phyloP scores from a whole-genome alignment of 345 rosid genomes.

The Conringia planisiliqua region DNA sequence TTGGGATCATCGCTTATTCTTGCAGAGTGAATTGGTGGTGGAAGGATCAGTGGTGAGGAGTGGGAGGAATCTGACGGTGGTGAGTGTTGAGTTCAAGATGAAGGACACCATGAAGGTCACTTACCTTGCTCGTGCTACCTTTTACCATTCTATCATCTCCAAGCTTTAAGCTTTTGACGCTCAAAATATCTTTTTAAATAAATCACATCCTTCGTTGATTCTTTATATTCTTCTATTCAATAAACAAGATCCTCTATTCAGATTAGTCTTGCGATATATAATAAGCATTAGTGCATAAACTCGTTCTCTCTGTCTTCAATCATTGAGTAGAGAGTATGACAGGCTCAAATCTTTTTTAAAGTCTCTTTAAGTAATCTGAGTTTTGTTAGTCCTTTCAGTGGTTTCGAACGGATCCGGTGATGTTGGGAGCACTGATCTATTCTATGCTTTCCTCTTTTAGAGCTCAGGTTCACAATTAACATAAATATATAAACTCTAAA shows the following conservation, averaged over 20 bases:
- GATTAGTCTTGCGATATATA: conserved; percentile 1
- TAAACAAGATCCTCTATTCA: conserved; percentile 7
- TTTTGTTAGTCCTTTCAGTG: too few relatives aligned
- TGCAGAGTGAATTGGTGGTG: conserved; percentile 51
- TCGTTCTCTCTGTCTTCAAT: not conserved
- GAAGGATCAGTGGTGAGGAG: conserved; percentile 61
- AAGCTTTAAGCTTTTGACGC: conserved; percentile 42
- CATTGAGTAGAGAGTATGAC: too few relatives aligned
- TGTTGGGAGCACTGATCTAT: too few relatives aligned
- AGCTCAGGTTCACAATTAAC: too few relatives aligned
- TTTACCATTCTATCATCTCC: conserved; percentile 48
- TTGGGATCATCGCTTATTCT: not conserved
- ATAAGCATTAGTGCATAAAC: not conserved
- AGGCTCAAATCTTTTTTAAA: too few relatives aligned
- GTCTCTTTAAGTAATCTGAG: too few relatives aligned
- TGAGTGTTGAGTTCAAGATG: conserved; percentile 53
- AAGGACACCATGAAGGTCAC: conserved; percentile 49
- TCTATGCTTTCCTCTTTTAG: too few relatives aligned
- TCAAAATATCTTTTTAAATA: too few relatives aligned
- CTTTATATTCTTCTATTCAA: conserved; percentile 1
- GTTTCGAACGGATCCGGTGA: too few relatives aligned
- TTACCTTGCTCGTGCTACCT: conserved; percentile 57
- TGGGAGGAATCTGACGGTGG: conserved; percentile 70
- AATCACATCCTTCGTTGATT: not conserved
- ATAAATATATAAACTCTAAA: too few relatives aligned